Evolutionary conservation across 306 rosid genomes (phyloP), one percentile per base, ranked within the genome.

Genomic region (Pachyrhizus erosus): DNA sequence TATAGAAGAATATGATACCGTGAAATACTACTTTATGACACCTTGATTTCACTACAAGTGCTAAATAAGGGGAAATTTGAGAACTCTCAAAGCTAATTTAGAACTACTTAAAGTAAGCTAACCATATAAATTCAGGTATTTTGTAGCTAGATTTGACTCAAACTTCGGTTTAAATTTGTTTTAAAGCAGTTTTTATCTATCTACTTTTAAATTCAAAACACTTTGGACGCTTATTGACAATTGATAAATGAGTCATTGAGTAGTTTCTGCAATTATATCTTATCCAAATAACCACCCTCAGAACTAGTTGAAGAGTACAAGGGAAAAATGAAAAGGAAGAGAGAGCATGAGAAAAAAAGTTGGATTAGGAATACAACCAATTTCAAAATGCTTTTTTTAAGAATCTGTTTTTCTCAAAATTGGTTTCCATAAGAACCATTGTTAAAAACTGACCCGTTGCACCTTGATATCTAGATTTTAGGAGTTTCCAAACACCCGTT

Each of bases 381-480:
- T 37, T 21, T 11, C 10, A 33, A 33, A 73, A 12, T 33, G n/a
- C 3, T 8, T 29, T 4, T 14, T n/a, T 34, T 21, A 4, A 37
- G 79, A 57, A 57, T 34, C 54, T 21, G 21, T 20, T 75, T 34
- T 37, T 61, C 55, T 75, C 23, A 57, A 39, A 57, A 57, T 15
- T 58, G 55, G 31, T 17, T 40, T 75, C 27, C 54, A 6, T 31
- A 52, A 31, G 11, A 49, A 49, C 45, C 45, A 17, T n/a, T 73
- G 21, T 2, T n/a, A 17, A 49, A 74, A 54, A 18, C 23, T 20
- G 37, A 43, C 52, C 48, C n/a, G 18, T 20, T 52, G 48, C 21
- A 10, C 39, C 24, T 70, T 24, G 8, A 48, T 27, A 51, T 49
- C 46, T 17, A 15, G n/a, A n/a, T 72, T 71, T 5, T 55, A 55